These are phyloP conservation scores for Monilinia laxa DNA, from an alignment of 2,329 filamentous ascomycete genomes.

Conservation along the genomic window DNA sequence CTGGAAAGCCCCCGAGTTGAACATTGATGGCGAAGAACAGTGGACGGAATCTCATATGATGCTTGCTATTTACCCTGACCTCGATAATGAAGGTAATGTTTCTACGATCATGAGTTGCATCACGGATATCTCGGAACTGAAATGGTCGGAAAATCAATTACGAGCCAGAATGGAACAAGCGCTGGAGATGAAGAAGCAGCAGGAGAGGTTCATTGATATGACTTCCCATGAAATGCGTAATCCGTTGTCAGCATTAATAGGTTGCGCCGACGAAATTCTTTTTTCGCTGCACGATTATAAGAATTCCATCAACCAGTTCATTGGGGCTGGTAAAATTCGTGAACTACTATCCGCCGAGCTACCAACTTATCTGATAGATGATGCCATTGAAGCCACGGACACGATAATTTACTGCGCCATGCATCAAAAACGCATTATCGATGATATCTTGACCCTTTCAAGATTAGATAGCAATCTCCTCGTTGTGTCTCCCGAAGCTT, in stretches of 20 bases:
- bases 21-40: conserved; percentile 8
- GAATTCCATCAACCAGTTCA: conserved; percentile 57
- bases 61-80: conserved; percentile 54
- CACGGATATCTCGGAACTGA: conserved; percentile 83
- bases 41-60: conserved; percentile 10
- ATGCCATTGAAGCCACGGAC: conserved; percentile 71
- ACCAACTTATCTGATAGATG: conserved; percentile 51
- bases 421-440: conserved; percentile 71
- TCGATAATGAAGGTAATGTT: conserved; percentile 58
- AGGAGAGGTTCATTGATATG: conserved; percentile 80
- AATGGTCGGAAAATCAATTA: conserved; percentile 50
- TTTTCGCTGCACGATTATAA: conserved; percentile 54
- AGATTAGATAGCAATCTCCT: conserved; percentile 70
- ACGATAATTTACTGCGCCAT: conserved; percentile 73
- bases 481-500: conserved; percentile 66
- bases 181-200: conserved; percentile 62
- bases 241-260: conserved; percentile 69
- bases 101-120: conserved; percentile 77
- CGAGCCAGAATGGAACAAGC: conserved; percentile 49
- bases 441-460: conserved; percentile 60
- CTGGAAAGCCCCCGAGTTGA: conserved; percentile 9
- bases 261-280: conserved; percentile 62
- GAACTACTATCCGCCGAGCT: conserved; percentile 38
- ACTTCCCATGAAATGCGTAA: conserved; percentile 72
- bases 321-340: conserved; percentile 42